These are phyloP conservation scores for Apiospora marii DNA, from an alignment of 2,329 filamentous ascomycete genomes.

Conservation along the genomic window DNA sequence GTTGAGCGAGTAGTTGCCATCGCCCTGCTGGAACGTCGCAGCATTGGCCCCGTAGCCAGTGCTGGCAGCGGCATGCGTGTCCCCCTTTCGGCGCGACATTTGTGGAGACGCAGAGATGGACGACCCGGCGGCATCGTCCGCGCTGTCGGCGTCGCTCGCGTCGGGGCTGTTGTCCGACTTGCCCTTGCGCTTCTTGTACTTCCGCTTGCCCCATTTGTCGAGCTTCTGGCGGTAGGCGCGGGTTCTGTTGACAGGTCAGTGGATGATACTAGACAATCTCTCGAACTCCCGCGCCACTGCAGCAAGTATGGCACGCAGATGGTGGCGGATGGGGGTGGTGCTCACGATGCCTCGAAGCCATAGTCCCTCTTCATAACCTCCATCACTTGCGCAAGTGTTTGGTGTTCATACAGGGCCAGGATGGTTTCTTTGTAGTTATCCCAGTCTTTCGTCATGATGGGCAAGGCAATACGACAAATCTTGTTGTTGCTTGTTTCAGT, in stretches of 20 bases:
- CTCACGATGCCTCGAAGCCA: slow-evolving; percentile 50
- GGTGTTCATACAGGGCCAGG: slow-evolving; percentile 49
- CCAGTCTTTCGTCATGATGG: slow-evolving; percentile 56
- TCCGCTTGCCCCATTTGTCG: slow-evolving; percentile 40
- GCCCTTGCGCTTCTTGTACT: slow-evolving; percentile 22
- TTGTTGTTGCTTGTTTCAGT: neutral
- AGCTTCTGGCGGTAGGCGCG: slow-evolving; percentile 55
- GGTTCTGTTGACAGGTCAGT: slow-evolving; percentile 34
- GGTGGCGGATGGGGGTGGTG: slow-evolving; percentile 27
- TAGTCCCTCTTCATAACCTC: slow-evolving; percentile 47
- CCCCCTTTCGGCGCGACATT: neutral
- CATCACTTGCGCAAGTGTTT: slow-evolving; percentile 52
- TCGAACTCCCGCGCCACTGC: neutral
- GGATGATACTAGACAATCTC: neutral
- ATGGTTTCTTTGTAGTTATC: slow-evolving; percentile 46
- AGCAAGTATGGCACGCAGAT: neutral
- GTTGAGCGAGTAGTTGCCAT: neutral
- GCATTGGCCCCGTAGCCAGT: neutral
- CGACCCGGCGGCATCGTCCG: neutral
- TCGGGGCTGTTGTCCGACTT: slow-evolving; percentile 13
- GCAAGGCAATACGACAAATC: neutral
- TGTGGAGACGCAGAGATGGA: neutral
- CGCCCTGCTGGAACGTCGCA: neutral
- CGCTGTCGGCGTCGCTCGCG: neutral
- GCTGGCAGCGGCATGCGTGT: neutral